Percentiles rank a stretch among this genome's conserved stretches.
Evolutionary conservation across 306 rosid species (phyloP).

Genomic region (Castanopsis chinensis): DNA sequence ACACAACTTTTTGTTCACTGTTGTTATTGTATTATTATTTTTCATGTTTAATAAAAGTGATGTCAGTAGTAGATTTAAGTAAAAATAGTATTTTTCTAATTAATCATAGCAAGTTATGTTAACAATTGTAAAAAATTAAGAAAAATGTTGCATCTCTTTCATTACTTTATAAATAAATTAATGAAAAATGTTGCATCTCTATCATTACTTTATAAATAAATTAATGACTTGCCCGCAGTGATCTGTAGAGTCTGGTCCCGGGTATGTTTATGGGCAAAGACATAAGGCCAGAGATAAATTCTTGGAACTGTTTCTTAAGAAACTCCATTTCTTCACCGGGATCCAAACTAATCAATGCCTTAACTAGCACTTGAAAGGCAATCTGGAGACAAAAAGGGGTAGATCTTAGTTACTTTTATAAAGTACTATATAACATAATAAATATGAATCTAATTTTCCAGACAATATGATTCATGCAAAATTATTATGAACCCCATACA

Average conservation of each 20-base stretch:
- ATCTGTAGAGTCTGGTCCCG: conserved; percentile 78
- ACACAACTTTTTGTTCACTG: too few species aligned
- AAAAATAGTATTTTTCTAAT: too few species aligned
- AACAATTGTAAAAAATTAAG: too few species aligned
- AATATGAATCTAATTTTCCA: conserved; percentile 38
- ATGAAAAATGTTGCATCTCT: too few species aligned
- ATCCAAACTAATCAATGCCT: conserved; percentile 77
- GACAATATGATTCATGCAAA: conserved; percentile 49
- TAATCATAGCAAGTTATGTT: too few species aligned
- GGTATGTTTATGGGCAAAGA: conserved; percentile 83
- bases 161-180: neutral
- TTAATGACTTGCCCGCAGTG: conserved; percentile 64
- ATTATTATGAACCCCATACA: conserved; percentile 45
- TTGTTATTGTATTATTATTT: too few species aligned
- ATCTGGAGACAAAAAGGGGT: conserved; percentile 54
- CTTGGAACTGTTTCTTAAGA: conserved; percentile 71
- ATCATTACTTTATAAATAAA: neutral
- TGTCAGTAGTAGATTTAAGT: neutral
- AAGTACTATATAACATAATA: conserved; percentile 30
- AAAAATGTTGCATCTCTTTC: too few species aligned
- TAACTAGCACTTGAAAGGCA: conserved; percentile 85
- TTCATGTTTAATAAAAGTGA: too few species aligned
- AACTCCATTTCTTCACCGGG: conserved; percentile 83
- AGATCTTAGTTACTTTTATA: conserved; percentile 38
- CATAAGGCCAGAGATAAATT: conserved; percentile 93